Evolutionary conservation across 73 alveolate genomes (phyloP), one percentile per base, ranked within the genome.

Genomic region (Paramecium caudatum): DNA sequence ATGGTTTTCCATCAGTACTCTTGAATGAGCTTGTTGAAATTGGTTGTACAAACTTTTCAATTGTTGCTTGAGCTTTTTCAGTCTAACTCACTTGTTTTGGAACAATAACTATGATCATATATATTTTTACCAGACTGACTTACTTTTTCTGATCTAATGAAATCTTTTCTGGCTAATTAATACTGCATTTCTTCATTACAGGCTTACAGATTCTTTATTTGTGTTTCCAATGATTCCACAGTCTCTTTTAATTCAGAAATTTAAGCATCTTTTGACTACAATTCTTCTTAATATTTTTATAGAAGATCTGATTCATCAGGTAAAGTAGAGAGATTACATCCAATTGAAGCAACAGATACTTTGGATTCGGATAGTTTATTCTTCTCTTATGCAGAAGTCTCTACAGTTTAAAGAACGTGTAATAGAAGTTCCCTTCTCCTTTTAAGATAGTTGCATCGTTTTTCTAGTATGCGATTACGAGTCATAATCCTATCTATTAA

Each of bases 141-240:
- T 17, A 55, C 80, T 55, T 55, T 55, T 10, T 55, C 80, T 27
- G 46, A 27, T 21, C 80, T 16, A 12, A 23, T 43, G 30, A 23
- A 55, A 27, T 55, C 80, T 7, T 55, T 3, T 43, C 30, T 55
- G 8, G 80, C 23, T 55, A 55, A 55, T 55, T 25, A 7, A 55
- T 55, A 55, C 37, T 55, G 12, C 80, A 55, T 55, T 10, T 55
- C 80, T 12, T 55, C 80, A 55, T 55, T 55, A 10, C 80, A 55
- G 9, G 46, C 80, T 55, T 55, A 55, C 7, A 55, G 30, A 55
- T 23, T 55, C 16, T 25, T 55, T 12, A 10, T 25, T 23, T 55
- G 23, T 4, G 23, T 55, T 23, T 55, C 46, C 8, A 55, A 43
- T 1, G 80, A 0, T 23, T 37, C 13, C 17, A 55, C 80, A 27